These are phyloP conservation scores for Fusarium sp. DNA, from an alignment of 2,329 filamentous ascomycete genomes.

Conservation along the genomic window DNA sequence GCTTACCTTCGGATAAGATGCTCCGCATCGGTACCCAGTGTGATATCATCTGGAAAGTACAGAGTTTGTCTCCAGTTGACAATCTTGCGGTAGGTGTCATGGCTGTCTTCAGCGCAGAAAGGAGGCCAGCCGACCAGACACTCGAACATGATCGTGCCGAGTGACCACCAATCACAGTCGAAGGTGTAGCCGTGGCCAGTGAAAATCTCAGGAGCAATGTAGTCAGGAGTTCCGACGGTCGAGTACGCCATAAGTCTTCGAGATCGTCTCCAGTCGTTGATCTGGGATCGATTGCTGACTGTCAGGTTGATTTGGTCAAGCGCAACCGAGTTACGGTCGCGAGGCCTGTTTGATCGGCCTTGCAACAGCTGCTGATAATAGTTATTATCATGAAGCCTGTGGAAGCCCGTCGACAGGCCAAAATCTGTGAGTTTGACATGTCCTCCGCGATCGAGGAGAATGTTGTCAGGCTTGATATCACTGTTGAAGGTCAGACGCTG, in stretches of 20 bases:
- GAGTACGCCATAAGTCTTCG: conserved; percentile 97
- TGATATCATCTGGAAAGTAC: conserved; percentile 96
- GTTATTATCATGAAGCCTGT: conserved; percentile 96
- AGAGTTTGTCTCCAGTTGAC: conserved; percentile 97
- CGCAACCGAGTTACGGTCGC: conserved; percentile 91
- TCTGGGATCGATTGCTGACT: conserved; percentile 95
- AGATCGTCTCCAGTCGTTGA: conserved; percentile 98
- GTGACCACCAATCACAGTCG: conserved; percentile 98
- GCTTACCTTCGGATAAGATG: conserved; percentile 88
- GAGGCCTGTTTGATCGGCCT: conserved; percentile 75
- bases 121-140: conserved; percentile 98
- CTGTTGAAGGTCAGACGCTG: conserved; percentile 56
- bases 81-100: conserved; percentile 99
- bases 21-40: conserved; percentile 87
- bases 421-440: conserved; percentile 99
- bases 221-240: conserved; percentile 96
- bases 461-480: conserved; percentile 99
- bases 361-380: conserved; percentile 98
- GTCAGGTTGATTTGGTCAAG: conserved; percentile 98
- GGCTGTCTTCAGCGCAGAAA: conserved; percentile 97
- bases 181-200: conserved; percentile 96
- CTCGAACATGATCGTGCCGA: conserved; percentile 99
- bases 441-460: conserved; percentile 91
- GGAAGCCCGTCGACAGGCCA: conserved; percentile 96
- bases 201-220: conserved; percentile 98